These are phyloP conservation scores for Scedosporium boydii DNA, from an alignment of 2,329 filamentous ascomycete species.

Conservation along the genomic window DNA sequence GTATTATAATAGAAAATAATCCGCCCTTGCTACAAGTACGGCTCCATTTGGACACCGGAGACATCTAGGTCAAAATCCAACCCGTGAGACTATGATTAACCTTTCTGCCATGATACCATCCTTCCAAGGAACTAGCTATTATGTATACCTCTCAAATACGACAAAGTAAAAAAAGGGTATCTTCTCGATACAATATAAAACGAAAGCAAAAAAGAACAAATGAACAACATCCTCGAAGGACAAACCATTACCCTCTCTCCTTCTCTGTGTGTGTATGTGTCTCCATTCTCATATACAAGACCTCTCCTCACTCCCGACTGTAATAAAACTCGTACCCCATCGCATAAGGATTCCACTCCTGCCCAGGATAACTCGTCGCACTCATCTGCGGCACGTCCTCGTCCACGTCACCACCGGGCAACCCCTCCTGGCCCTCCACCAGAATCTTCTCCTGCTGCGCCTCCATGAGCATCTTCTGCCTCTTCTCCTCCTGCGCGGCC, in stretches of 20 bases:
- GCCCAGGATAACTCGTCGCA: slow-evolving; percentile 59
- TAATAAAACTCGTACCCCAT: slow-evolving; percentile 4
- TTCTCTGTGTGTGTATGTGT: too few species aligned
- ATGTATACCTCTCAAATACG: too few species aligned
- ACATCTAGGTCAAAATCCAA: too few species aligned
- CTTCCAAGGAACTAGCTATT: too few species aligned
- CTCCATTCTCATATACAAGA: not conserved
- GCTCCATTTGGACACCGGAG: too few species aligned
- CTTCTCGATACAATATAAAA: too few species aligned
- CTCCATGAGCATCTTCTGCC: slow-evolving; percentile 28
- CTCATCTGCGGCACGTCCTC: slow-evolving; percentile 44
- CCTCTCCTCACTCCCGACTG: not conserved
- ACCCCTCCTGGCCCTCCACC: slow-evolving; percentile 19
- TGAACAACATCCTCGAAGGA: not conserved
- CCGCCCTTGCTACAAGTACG: too few species aligned
- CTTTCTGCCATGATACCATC: too few species aligned
- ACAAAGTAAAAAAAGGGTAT: too few species aligned
- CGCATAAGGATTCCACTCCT: slow-evolving; percentile 58
- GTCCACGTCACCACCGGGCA: slow-evolving; percentile 19
- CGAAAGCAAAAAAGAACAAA: not conserved
- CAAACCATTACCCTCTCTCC: too few species aligned
- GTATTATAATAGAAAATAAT: too few species aligned
- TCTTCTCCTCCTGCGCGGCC: slow-evolving; percentile 33
- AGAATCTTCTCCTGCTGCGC: slow-evolving; percentile 47
- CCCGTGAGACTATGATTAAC: too few species aligned